These are phyloP conservation scores for Trametes versicolor DNA, from an alignment of 1,284 basidiomycete species.

Conservation along the genomic window DNA sequence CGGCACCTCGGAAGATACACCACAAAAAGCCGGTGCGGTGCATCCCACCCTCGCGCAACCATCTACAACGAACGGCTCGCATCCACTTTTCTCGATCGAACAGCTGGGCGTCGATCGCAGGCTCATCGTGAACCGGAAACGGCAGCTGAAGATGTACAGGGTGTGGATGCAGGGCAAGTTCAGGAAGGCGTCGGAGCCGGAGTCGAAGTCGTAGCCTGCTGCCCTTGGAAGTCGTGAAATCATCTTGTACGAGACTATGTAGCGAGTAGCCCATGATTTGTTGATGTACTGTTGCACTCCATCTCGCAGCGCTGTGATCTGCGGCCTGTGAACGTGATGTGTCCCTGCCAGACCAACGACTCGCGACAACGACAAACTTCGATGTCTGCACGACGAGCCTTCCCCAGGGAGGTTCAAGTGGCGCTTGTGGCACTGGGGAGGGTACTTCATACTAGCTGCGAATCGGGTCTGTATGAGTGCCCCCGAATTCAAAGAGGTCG, in stretches of 20 bases:
- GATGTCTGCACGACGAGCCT: no score
- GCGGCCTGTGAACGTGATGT: no score
- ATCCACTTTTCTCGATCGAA: slow-evolving; percentile 73
- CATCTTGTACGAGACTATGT: background rate
- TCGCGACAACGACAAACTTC: no score
- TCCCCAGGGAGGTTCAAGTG: no score
- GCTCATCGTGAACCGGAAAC: slow-evolving; percentile 91
- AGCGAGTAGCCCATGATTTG: background rate
- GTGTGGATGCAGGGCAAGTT: slow-evolving; percentile 96
- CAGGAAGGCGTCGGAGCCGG: slow-evolving; percentile 52
- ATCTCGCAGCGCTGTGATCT: no score
- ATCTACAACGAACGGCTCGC: slow-evolving; percentile 28
- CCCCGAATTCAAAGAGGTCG: no score
- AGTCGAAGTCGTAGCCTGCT: background rate
- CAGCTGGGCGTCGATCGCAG: slow-evolving; percentile 90
- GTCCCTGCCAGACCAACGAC: no score
- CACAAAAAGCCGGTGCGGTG: slow-evolving; percentile 21
- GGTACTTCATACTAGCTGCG: no score
- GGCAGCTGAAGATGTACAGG: slow-evolving; percentile 94
- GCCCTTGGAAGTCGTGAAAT: background rate
- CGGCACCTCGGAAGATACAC: background rate
- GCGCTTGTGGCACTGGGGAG: no score
- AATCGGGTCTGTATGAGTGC: no score
- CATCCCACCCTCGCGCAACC: slow-evolving; percentile 31
- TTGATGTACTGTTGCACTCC: background rate